These are phyloP conservation scores for Geotrichum australiense DNA, from an alignment of 1,139 yeast species.

Conservation along the genomic window DNA sequence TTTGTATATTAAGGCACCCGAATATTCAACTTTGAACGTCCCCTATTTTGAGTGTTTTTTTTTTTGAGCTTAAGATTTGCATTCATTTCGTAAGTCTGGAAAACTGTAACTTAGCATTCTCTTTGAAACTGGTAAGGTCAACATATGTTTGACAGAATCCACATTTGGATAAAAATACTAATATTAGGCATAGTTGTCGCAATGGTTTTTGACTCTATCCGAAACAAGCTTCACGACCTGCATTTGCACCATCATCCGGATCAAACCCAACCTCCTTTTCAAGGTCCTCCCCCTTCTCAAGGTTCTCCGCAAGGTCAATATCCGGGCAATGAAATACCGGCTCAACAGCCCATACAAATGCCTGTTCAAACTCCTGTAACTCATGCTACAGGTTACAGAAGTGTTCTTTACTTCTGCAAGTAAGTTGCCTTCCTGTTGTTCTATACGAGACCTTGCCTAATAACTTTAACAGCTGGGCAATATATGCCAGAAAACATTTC, in stretches of 20 bases:
- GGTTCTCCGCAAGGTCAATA: neutral
- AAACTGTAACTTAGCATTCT: too few species aligned
- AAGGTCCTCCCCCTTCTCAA: slow-evolving; percentile 3
- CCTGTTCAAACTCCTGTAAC: neutral
- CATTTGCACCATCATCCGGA: slow-evolving; percentile 10
- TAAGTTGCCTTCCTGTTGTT: slow-evolving; percentile 5
- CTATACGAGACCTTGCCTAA: neutral
- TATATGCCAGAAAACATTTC: slow-evolving; percentile 53
- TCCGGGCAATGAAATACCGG: neutral
- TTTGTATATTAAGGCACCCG: too few species aligned
- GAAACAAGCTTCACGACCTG: slow-evolving; percentile 1
- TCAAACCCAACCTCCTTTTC: neutral
- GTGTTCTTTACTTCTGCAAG: slow-evolving; percentile 28
- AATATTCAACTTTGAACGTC: too few species aligned
- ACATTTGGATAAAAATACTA: slow-evolving; percentile 1
- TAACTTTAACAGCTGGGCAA: slow-evolving; percentile 54
- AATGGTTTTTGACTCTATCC: slow-evolving; percentile 13
- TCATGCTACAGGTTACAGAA: slow-evolving; percentile 18
- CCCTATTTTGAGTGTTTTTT: too few species aligned
- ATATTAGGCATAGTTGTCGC: slow-evolving; percentile 2
- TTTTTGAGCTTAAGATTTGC: too few species aligned
- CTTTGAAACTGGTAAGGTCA: too few species aligned
- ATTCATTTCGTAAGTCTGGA: too few species aligned
- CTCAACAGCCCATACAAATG: slow-evolving; percentile 1
- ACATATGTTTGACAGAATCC: too few species aligned